Evolutionary conservation across 257 asterid species (phyloP), one percentile per base, ranked within the genome.

Genomic region (Penstemon eatonii): DNA sequence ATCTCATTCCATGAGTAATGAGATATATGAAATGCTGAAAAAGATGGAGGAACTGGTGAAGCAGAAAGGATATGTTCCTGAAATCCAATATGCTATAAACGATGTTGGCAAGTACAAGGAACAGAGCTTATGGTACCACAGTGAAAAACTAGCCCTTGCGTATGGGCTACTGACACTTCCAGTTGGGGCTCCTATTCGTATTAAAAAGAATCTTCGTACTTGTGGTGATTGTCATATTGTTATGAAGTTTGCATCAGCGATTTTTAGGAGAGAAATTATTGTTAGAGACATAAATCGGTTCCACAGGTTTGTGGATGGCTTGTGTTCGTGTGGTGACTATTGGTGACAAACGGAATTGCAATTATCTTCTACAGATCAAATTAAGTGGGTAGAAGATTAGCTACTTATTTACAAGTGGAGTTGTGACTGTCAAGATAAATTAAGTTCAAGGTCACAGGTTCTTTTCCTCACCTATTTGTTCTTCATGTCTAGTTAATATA

Each of bases 121-220:
- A 57, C 75, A 70, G 33, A 76, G 75, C 68, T 66, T 80, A 49
- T 80, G 87, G 87, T 69, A 77, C 63, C 85, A 77, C 59, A 80
- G 87, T 71, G 83, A 80, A 60, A 80, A 74, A 64, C 44, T 79
- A 19, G 80, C 87, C 19, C 81, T 80, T 38, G 78, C 81, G 18
- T 83, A 68, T 73, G 85, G 83, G 53, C 49, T 83, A 7, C 66
- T 83, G 15, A 61, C 33, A 40, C 72, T 80, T 66, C 87, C 83
- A 0, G 64, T 40, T 69, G 83, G 78, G 51, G 79, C 83, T 65
- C 82, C 83, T n/a, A 75, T 78, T 73, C 70, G 78, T 40, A 83
- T 77, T 54, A 80, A 80, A 76, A 83, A 83, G 75, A 83, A 83
- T 50, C 78, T 77, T 6, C 73, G 83, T 69, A 83, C 85, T 45